phyloP scores from a whole-genome alignment of 2,329 filamentous ascomycete genomes.

The Scedosporium boydii region DNA sequence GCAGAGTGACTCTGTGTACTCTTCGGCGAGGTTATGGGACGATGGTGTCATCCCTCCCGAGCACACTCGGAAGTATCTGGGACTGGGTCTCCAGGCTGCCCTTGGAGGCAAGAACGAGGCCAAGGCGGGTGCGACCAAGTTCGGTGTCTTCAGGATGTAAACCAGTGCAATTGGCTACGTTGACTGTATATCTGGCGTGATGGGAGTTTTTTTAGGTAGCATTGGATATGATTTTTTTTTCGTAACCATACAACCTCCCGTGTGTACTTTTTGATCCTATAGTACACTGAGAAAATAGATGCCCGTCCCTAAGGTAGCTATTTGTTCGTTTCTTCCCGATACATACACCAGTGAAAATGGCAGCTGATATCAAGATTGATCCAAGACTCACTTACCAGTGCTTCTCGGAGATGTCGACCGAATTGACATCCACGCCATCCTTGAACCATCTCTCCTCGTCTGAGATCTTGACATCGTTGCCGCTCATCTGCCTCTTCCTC shows the following conservation, averaged over 20 bases:
- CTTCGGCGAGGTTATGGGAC: conserved; percentile 81
- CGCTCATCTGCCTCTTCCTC: conserved; percentile 68
- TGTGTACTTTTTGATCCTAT: too few species aligned
- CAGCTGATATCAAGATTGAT: neutral
- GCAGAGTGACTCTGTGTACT: conserved; percentile 84
- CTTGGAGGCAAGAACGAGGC: conserved; percentile 57
- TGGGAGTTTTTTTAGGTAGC: neutral
- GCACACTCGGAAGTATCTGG: conserved; percentile 64
- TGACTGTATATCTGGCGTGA: neutral
- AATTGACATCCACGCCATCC: conserved; percentile 59
- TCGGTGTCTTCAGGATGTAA: conserved; percentile 79
- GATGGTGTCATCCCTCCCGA: conserved; percentile 73
- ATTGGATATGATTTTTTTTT: neutral
- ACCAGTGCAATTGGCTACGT: neutral
- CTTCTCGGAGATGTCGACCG: conserved; percentile 54
- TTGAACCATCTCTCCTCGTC: conserved; percentile 60
- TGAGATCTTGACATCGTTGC: conserved; percentile 56
- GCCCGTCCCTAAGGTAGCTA: neutral
- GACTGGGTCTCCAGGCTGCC: conserved; percentile 61
- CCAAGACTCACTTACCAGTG: conserved; percentile 44
- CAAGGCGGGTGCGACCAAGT: conserved; percentile 54
- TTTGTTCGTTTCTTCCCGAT: neutral
- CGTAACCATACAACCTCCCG: too few species aligned
- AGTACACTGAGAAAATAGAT: neutral
- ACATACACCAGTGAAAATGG: neutral